Evolutionary conservation across 371 early-diverging fungal genomes (phyloP).

Genomic region (Mycotypha africana): DNA sequence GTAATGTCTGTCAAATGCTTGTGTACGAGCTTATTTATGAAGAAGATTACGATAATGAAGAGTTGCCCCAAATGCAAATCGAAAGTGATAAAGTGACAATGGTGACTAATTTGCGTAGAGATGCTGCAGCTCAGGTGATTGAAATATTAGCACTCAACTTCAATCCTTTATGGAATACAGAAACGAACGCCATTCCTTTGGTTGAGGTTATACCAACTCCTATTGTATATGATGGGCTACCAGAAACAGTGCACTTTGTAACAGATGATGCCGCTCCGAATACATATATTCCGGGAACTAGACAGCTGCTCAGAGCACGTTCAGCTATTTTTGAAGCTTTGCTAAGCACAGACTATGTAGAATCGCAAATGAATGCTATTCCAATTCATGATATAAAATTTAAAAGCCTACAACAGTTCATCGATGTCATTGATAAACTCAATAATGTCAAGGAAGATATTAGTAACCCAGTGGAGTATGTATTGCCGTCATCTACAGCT

Average conservation of each 20-base stretch:
- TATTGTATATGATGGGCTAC: too few species aligned
- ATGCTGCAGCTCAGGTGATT: constrained; percentile 32
- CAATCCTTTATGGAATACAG: background rate
- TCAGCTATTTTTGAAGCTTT: constrained; percentile 28
- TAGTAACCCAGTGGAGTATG: background rate
- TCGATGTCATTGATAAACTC: constrained; percentile 6
- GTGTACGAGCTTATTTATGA: constrained; percentile 22
- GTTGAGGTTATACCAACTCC: background rate
- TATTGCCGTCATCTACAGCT: background rate
- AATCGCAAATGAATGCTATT: constrained; percentile 12
- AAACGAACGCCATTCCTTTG: background rate
- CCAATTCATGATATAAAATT: constrained; percentile 20
- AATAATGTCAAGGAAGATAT: background rate
- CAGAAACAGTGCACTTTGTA: constrained; percentile 8
- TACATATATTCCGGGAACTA: constrained; percentile 4
- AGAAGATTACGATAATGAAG: background rate
- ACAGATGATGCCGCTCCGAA: constrained; percentile 10
- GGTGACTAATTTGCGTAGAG: constrained; percentile 12
- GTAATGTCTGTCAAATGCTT: constrained; percentile 30
- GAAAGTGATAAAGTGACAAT: background rate
- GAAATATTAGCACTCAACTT: constrained; percentile 11
- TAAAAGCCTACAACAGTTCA: constrained; percentile 5
- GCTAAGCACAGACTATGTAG: constrained; percentile 19
- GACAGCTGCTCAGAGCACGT: constrained; percentile 5
- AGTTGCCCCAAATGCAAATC: background rate